Percentiles rank a stretch among this genome's conserved stretches.
Evolutionary conservation across 192 early-diverging fungal genomes (phyloP).

Genomic region (Backusella sp.): DNA sequence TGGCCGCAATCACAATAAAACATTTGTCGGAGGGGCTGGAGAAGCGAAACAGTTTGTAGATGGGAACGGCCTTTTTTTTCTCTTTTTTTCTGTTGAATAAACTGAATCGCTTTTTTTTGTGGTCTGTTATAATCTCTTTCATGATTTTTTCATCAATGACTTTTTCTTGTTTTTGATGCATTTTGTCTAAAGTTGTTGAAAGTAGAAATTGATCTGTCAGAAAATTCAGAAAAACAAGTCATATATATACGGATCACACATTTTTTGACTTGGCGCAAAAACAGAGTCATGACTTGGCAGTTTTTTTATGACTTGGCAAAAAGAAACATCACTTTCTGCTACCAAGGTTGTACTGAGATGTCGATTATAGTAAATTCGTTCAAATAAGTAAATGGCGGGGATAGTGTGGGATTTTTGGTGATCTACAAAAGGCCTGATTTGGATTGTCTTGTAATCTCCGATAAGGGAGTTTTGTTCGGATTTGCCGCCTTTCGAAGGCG

Average conservation of each 20-base stretch:
- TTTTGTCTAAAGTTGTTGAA: not conserved
- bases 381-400: not conserved
- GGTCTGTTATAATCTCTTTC: not conserved
- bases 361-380: not conserved
- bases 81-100: conserved; percentile 8
- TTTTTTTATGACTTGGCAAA: not conserved
- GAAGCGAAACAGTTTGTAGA: conserved; percentile 67
- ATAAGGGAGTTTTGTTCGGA: not conserved
- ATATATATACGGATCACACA: not conserved
- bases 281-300: not conserved
- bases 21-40: conserved; percentile 12
- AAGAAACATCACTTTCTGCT: not conserved
- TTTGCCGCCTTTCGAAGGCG: not conserved
- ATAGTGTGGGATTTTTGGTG: not conserved
- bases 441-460: not conserved
- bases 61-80: conserved; percentile 44
- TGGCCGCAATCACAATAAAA: conserved; percentile 5
- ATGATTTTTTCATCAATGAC: not conserved
- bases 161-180: not conserved
- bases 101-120: not conserved
- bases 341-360: not conserved
- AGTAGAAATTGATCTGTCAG: not conserved
- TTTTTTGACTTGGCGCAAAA: too few species aligned
- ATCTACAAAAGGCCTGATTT: not conserved
- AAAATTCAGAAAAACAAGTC: not conserved